Evolutionary conservation across 106 monocot species (phyloP).

Genomic region (Dendrobium nobile): DNA sequence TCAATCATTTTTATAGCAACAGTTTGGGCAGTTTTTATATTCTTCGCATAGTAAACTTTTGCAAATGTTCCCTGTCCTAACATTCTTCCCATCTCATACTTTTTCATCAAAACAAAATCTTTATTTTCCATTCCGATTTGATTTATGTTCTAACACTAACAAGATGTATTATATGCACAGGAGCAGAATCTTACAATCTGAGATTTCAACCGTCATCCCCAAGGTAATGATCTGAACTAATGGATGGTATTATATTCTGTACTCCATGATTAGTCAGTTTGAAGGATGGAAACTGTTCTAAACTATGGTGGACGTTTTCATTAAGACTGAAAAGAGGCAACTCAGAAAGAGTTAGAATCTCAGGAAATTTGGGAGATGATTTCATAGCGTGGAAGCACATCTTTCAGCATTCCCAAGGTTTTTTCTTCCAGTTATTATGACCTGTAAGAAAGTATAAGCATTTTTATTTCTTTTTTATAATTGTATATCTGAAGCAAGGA

Average conservation of each 20-base stretch:
- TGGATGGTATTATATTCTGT: background rate
- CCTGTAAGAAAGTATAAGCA: background rate
- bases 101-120: constrained; percentile 21
- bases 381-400: constrained; percentile 23
- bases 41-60: constrained; percentile 22
- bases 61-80: constrained; percentile 28
- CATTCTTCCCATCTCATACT: constrained; percentile 23
- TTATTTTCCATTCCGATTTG: constrained; percentile 17
- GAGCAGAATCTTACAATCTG: background rate
- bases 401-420: constrained; percentile 45
- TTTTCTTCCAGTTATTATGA: background rate
- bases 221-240: constrained; percentile 3
- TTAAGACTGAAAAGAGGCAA: constrained; percentile 4
- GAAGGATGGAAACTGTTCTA: background rate
- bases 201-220: constrained; percentile 26
- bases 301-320: constrained; percentile 3
- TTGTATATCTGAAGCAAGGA: too few species aligned
- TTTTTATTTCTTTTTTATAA: too few species aligned
- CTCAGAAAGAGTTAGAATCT: constrained; percentile 3
- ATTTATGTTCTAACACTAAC: background rate
- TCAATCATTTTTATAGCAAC: constrained; percentile 39
- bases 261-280: background rate
- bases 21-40: constrained; percentile 19
- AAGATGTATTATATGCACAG: background rate
- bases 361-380: constrained; percentile 6